phyloP scores from a whole-genome alignment of 352 stramenopile species.

The Phytophthora chlamydospora region DNA sequence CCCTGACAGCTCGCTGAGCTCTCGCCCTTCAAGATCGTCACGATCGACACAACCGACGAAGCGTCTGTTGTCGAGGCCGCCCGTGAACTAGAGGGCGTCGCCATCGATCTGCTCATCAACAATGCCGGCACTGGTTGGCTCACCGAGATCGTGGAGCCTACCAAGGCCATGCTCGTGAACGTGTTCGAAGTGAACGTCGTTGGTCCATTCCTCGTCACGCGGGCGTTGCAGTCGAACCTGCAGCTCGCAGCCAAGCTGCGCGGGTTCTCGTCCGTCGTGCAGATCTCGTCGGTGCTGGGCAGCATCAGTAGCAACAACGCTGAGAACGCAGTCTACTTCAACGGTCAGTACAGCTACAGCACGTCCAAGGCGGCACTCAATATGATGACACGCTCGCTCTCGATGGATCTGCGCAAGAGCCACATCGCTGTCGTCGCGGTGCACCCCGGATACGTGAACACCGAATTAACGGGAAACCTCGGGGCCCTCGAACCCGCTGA shows the following conservation, averaged over 20 bases:
- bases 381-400: constrained; percentile 49
- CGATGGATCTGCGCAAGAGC: constrained; percentile 41
- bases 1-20: constrained; percentile 24
- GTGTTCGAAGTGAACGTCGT: constrained; percentile 65
- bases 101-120: constrained; percentile 65
- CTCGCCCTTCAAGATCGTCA: constrained; percentile 45
- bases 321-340: neutral
- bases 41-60: constrained; percentile 50
- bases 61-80: constrained; percentile 40
- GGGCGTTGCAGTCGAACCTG: constrained; percentile 48
- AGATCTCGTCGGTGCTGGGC: constrained; percentile 54
- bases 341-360: constrained; percentile 61
- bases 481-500: constrained; percentile 27
- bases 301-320: constrained; percentile 49
- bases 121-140: constrained; percentile 51
- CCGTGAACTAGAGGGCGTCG: constrained; percentile 39
- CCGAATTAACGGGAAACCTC: constrained; percentile 35
- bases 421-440: constrained; percentile 36
- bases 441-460: constrained; percentile 46
- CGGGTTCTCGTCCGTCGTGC: constrained; percentile 39
- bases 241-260: constrained; percentile 31
- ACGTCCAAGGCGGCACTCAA: constrained; percentile 73
- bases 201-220: constrained; percentile 56
- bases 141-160: constrained; percentile 33
- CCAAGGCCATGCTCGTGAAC: constrained; percentile 43